Evolutionary conservation across 371 early-diverging fungal genomes (phyloP), one percentile per base, ranked within the genome.

Genomic region (Syncephalastrum racemosum): DNA sequence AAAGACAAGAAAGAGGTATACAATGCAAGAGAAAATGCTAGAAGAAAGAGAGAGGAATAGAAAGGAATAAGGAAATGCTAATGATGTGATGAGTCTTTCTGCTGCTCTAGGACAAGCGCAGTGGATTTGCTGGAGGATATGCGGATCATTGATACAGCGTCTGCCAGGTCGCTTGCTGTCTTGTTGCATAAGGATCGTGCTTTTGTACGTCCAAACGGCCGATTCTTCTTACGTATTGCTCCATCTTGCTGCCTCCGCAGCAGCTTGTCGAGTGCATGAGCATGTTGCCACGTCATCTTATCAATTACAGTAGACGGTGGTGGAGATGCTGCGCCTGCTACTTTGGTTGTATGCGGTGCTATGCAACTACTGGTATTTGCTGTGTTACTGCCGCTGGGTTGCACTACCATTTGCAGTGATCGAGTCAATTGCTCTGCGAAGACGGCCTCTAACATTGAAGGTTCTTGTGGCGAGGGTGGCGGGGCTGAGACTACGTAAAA

Each of bases 401-500:
- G 53, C 19, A 54, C 60, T 12, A 53, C 53, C n/a, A 44, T 55
- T 41, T 60, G 46, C 16, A 60, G 23, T 14, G 60, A 54, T 36
- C 60, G 50, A 31, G n/a, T 54, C 15, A 60, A 15, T 27, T 60
- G 54, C 39, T 60, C 49, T n/a, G 60, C 60, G 43, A 60, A 60
- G 2, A 60, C 55, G 23, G 60, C 44, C 24, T 60, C 60, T 1
- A 60, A 19, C 60, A 60, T 54, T 1, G 60, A 60, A 18, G 60
- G 60, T 44, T 60, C 54, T 50, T 60, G 60, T 12, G 60, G 60
- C 27, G 60, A 60, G 14, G 60, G 60, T 7, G 60, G 60, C 14
- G 60, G 60, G 19, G 60, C 60, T 40, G 54, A 43, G 7, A 60
- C 59, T 23, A 53, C 36, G 27, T 31, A 59, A 25, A 31, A 40